Evolutionary conservation across 148 eudicot species (phyloP).

Genomic region (Hydrangea macrophylla): DNA sequence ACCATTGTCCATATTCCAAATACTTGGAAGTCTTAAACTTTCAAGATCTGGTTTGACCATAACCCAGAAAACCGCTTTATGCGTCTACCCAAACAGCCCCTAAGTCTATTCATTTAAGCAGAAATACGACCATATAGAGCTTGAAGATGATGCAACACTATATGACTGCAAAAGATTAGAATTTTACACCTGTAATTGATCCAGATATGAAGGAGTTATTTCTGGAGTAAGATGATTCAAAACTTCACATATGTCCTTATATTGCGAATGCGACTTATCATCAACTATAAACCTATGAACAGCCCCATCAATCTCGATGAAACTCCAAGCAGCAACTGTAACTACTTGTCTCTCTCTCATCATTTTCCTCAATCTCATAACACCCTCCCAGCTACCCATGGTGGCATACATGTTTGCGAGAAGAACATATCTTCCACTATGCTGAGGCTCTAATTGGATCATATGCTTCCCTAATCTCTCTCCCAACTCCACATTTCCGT

Average conservation of each 20-base stretch:
- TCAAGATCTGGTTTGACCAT: no score
- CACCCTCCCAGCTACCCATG: slow-evolving; percentile 32
- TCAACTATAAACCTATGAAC: slow-evolving; percentile 25
- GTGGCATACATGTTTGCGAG: slow-evolving; percentile 33
- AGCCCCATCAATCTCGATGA: slow-evolving; percentile 29
- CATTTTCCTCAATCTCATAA: slow-evolving; percentile 22
- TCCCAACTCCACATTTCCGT: slow-evolving; percentile 15
- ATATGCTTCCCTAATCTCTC: slow-evolving; percentile 20
- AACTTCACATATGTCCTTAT: slow-evolving; percentile 15
- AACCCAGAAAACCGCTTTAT: no score
- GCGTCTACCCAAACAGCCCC: neutral
- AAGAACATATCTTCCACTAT: slow-evolving; percentile 30
- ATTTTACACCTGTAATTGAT: neutral
- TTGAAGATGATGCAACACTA: neutral
- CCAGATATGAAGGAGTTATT: neutral
- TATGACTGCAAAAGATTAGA: neutral
- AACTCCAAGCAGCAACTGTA: slow-evolving; percentile 32
- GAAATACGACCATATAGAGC: neutral
- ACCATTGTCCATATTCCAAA: no score
- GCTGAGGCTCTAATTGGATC: slow-evolving; percentile 33
- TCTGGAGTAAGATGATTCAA: slow-evolving; percentile 18
- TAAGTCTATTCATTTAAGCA: neutral
- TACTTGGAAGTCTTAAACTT: no score
- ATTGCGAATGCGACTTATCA: slow-evolving; percentile 20
- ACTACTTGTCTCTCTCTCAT: slow-evolving; percentile 26